Percentiles rank a stretch among this genome's conserved stretches.
These are phyloP conservation scores for Pyropia yezoensis DNA, from an alignment of 23 red algal species.

Conservation along the genomic window DNA sequence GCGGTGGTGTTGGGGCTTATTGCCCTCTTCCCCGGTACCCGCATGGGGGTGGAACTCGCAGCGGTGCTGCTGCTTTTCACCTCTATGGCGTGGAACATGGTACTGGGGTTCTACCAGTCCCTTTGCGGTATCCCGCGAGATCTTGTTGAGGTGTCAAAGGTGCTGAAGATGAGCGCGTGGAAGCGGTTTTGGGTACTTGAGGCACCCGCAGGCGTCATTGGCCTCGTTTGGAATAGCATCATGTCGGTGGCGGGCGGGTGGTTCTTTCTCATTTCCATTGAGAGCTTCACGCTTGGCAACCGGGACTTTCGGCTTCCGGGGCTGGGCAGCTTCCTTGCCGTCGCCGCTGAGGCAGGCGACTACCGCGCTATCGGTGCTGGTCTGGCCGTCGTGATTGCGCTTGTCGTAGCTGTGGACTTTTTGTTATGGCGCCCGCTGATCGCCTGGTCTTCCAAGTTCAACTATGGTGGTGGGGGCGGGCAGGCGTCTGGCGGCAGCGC, in stretches of 20 bases:
- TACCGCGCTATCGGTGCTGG: constrained; percentile 59
- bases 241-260: constrained; percentile 97
- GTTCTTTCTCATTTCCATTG: constrained; percentile 99
- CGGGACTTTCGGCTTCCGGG: constrained; percentile 93
- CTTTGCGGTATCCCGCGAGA: constrained; percentile 84
- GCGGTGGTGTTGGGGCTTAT: constrained; percentile 89
- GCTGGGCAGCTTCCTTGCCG: constrained; percentile 79
- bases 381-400: constrained; percentile 46
- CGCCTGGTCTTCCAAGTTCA: constrained; percentile 89
- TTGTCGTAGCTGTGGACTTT: constrained; percentile 86
- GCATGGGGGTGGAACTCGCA: constrained; percentile 88
- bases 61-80: constrained; percentile 95
- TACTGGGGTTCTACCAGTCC: constrained; percentile 93
- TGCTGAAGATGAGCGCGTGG: constrained; percentile 79
- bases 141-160: constrained; percentile 65
- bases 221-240: constrained; percentile 94
- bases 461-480: constrained; percentile 38
- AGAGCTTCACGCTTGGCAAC: constrained; percentile 85
- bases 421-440: constrained; percentile 89
- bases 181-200: constrained; percentile 94
- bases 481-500: constrained; percentile 13
- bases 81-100: constrained; percentile 98
- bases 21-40: constrained; percentile 74
- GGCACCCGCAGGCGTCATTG: constrained; percentile 71
- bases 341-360: constrained; percentile 69